These are phyloP conservation scores for Retiboletus flavoniger DNA, from an alignment of 1,284 basidiomycete species.

Conservation along the genomic window DNA sequence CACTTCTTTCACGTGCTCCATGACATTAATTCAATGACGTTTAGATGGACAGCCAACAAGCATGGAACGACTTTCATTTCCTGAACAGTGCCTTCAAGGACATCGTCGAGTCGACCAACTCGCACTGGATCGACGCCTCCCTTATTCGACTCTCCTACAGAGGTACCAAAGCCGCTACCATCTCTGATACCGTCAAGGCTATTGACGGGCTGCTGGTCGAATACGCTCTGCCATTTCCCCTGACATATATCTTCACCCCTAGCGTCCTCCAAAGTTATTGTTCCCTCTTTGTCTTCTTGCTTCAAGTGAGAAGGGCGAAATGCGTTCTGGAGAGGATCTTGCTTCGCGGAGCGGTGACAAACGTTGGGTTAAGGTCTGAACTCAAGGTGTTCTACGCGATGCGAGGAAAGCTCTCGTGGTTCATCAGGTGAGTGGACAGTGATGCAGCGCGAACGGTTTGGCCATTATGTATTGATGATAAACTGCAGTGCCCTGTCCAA, in stretches of 20 bases:
- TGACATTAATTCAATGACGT: neutral
- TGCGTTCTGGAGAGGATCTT: constrained; percentile 66
- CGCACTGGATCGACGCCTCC: constrained; percentile 57
- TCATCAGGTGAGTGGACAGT: constrained; percentile 67
- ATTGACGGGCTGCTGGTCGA: constrained; percentile 70
- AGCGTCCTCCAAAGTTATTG: constrained; percentile 60
- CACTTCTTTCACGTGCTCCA: neutral
- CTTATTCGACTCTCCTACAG: constrained; percentile 74
- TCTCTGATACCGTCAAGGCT: constrained; percentile 53
- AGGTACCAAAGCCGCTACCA: constrained; percentile 42
- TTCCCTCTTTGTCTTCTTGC: constrained; percentile 72
- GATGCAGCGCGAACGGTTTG: neutral
- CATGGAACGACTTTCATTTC: constrained; percentile 83
- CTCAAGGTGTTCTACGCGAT: constrained; percentile 71
- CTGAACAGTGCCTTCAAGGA: constrained; percentile 77
- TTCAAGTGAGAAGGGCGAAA: constrained; percentile 76
- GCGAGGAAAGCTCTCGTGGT: constrained; percentile 75
- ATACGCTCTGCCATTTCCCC: constrained; percentile 78
- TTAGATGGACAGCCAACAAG: constrained; percentile 69
- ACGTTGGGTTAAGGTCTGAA: constrained; percentile 39
- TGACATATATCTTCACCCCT: constrained; percentile 76
- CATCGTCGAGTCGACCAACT: constrained; percentile 52
- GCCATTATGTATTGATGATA: constrained; percentile 10
- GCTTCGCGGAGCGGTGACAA: constrained; percentile 48
- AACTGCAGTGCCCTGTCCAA: constrained; percentile 60